Base-by-base conservation (phyloP, 2,329 filamentous ascomycete species). In the Pseudocercospora eumusae region DNA sequence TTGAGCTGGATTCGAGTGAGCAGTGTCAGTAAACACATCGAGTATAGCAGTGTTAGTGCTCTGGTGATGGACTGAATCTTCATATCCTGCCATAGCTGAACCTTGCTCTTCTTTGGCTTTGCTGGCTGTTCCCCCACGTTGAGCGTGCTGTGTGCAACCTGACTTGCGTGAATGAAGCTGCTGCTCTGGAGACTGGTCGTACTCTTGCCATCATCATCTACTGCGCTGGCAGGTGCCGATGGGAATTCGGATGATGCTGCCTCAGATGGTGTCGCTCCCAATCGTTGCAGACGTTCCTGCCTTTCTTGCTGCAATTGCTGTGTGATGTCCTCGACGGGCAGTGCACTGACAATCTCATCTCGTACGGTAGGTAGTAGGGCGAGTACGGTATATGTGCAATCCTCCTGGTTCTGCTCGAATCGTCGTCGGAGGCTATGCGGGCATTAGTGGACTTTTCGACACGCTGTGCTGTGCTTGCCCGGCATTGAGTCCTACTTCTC, bases 401-500 rank as follows among this genome's bases (percentile, higher is more conserved):
- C 95, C 75, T 96, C 93, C 76, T 99, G 95, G 77, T 99, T 99
- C 78, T 99, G 95, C 77, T 98, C 92, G 79, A 99, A 99, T 73
- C 95, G 90, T 62, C 95, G 90, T 56, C 93, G 92, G 64, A 99
- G 85, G 77, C 93, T 98, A 71, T 54, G 27, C 50, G 28, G 42
- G 58, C 40, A 61, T 68, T 57, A 58, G 56, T 59, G 50, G 15
- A 15, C 54, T 33, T 59, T 36, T 18, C 15, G 21, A 7, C 10
- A 15, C 15, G n/a, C 20, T 13, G 18, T 13, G n/a, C 20, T 13
- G 18, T 21, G 27, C 33, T 21, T 40, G 20, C 25, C 56, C n/a
- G 40, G 42, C 8, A 9, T 72, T 23, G 28, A 18, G 31, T 15
- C 86, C 70, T 80, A 97, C 93, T 99, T 99, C 80, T 99, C 95